Evolutionary conservation across 495 filamentous ascomycete species (phyloP).

Genomic region (Penicillium turbatum): DNA sequence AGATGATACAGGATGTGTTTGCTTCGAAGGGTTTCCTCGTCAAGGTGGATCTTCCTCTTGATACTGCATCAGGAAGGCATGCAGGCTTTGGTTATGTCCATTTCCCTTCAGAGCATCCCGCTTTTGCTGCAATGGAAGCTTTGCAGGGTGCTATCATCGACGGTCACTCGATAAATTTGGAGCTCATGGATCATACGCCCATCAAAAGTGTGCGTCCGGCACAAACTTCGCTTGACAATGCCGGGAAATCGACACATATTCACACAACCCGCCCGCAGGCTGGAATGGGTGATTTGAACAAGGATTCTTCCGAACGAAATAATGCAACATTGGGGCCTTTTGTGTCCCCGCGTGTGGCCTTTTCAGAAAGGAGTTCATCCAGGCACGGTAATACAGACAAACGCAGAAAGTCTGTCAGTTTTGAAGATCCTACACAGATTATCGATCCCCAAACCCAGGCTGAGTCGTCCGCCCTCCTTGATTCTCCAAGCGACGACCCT

Average conservation of each 20-base stretch:
- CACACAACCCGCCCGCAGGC: not conserved
- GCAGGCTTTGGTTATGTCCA: slow-evolving; percentile 93
- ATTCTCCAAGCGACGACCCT: slow-evolving; percentile 19
- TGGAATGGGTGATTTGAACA: not conserved
- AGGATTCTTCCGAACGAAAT: not conserved
- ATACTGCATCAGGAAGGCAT: slow-evolving; percentile 69
- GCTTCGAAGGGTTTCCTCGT: slow-evolving; percentile 64
- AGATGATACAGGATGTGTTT: slow-evolving; percentile 70
- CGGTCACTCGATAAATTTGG: slow-evolving; percentile 81
- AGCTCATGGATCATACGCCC: slow-evolving; percentile 58
- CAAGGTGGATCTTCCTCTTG: slow-evolving; percentile 79
- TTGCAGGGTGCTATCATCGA: slow-evolving; percentile 73
- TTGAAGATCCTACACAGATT: slow-evolving; percentile 6
- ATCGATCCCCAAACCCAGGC: not conserved
- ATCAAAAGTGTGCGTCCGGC: slow-evolving; percentile 17
- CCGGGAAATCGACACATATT: not conserved
- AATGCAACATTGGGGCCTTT: not conserved
- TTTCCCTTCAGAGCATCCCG: slow-evolving; percentile 71
- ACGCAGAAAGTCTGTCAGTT: slow-evolving; percentile 20
- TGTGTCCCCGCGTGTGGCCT: not conserved
- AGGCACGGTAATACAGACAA: not conserved
- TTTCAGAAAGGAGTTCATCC: not conserved
- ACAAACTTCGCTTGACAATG: slow-evolving; percentile 1
- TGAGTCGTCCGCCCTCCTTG: slow-evolving; percentile 15
- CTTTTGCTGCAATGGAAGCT: slow-evolving; percentile 66